Evolutionary conservation across 805 yeast species (phyloP).

Genomic region (Saccharomycopsis lassenensis): DNA sequence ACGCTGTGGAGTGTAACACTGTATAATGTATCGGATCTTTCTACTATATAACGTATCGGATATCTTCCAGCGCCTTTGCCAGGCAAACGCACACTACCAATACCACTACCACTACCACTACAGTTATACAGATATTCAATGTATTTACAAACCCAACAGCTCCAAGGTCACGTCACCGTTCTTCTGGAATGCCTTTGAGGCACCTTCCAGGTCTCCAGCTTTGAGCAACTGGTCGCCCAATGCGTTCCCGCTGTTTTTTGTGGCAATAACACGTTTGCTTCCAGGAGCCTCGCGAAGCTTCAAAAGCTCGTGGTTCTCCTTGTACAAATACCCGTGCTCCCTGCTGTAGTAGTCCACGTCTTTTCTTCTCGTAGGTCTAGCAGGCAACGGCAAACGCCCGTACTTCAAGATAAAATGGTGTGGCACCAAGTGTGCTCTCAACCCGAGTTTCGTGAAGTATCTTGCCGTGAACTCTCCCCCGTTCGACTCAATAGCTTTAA

Average conservation of each 20-base stretch:
- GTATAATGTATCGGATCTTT: too few relatives aligned
- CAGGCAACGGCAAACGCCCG: constrained; percentile 73
- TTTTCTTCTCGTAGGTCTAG: constrained; percentile 77
- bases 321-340: constrained; percentile 62
- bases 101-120: too few relatives aligned
- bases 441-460: constrained; percentile 56
- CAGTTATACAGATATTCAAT: too few relatives aligned
- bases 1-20: too few relatives aligned
- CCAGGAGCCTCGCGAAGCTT: constrained; percentile 4
- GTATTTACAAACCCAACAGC: too few relatives aligned
- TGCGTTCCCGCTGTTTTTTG: constrained; percentile 5
- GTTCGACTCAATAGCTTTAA: constrained; percentile 54
- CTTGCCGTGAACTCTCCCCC: constrained; percentile 70
- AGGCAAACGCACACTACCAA: too few relatives aligned
- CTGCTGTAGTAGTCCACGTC: constrained; percentile 71
- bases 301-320: constrained; percentile 22
- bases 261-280: too few relatives aligned
- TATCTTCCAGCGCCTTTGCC: too few relatives aligned
- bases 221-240: constrained; percentile 12
- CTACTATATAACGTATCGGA: too few relatives aligned
- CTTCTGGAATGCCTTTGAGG: background rate
- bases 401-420: constrained; percentile 52
- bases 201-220: constrained; percentile 1
- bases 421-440: constrained; percentile 70
- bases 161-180: too few relatives aligned